Evolutionary conservation across 2,329 filamentous ascomycete species (phyloP), one percentile per base, ranked within the genome.

Genomic region (Cladosporium phlei): DNA sequence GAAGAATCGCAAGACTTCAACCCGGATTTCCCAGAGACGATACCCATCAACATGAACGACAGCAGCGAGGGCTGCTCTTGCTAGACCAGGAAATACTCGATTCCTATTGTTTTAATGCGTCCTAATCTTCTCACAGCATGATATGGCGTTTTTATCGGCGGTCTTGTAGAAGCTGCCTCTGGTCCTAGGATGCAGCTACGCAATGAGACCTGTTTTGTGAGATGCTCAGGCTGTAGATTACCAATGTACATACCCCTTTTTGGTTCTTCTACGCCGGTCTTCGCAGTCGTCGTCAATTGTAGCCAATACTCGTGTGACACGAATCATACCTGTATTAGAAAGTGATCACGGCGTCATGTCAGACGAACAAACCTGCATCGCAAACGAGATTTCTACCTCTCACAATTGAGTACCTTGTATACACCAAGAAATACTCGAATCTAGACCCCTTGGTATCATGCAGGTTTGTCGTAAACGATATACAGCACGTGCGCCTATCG

Each of bases 1-100:
- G 93, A 98, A 72, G 93, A 97, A 70, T 91, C 90, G 1, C 91
- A 96, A 66, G 93, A 98, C 69, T 98, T 94, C 71, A 94, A 86
- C 67, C 89, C 89, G 51, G 93, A 97, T 67, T 98, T 95, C 74
- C 88, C 89, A 62, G 93, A 97, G 66, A 91, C 91, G 40, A 97
- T 98, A 71, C 95, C 95, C 68, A 96, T 98, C 67, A 88, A 95
- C 70, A 86, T 96, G 58, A 90, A 95, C 70, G 89, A 88, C 67
- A 88, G 94, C 61, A 83, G 88, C 60, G 88, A 95, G 62, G 89
- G 90, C 48, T 98, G 93, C 70, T 83, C 90, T 60, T 98, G 93
- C 74, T 98, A 57, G 22, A 27, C 16, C 33, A 29, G 16, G 22
- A 22, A 29, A 5, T 7, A 11, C 12, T 30, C 24, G 17, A 38